phyloP scores from a whole-genome alignment of 768 basidiomycete species.

The Auriculariales sp. region DNA sequence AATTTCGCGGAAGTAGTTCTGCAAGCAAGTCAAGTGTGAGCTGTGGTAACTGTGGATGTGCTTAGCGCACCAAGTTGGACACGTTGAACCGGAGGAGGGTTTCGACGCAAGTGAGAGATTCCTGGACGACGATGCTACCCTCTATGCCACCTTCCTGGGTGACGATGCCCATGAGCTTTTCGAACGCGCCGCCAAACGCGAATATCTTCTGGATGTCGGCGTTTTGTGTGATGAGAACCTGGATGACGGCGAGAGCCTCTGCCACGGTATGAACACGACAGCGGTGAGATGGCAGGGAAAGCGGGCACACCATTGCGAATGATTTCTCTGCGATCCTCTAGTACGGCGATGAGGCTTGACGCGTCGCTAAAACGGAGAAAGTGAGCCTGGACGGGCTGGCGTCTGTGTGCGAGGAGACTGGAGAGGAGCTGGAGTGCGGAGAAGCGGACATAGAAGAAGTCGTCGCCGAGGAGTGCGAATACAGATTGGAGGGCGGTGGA shows the following conservation, averaged over 20 bases:
- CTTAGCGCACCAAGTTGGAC: slow-evolving; percentile 68
- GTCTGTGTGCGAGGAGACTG: slow-evolving; percentile 66
- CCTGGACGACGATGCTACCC: slow-evolving; percentile 73
- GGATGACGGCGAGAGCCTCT: slow-evolving; percentile 78
- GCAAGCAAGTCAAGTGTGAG: slow-evolving; percentile 10
- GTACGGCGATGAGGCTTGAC: slow-evolving; percentile 48
- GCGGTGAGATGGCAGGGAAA: no score
- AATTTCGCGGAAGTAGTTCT: slow-evolving; percentile 97
- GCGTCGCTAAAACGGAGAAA: slow-evolving; percentile 67
- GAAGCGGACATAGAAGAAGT: slow-evolving; percentile 72
- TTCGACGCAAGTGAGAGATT: slow-evolving; percentile 77
- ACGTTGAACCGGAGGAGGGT: slow-evolving; percentile 82
- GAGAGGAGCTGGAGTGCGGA: slow-evolving; percentile 71
- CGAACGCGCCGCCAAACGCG: slow-evolving; percentile 93
- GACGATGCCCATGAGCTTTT: slow-evolving; percentile 84
- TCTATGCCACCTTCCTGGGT: slow-evolving; percentile 82
- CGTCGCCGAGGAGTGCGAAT: slow-evolving; percentile 59
- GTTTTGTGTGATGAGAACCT: slow-evolving; percentile 69
- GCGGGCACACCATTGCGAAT: slow-evolving; percentile 62
- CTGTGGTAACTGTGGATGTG: not conserved
- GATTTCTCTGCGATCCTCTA: slow-evolving; percentile 81
- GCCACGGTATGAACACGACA: slow-evolving; percentile 9
- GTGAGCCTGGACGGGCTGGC: slow-evolving; percentile 74
- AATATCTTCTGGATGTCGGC: slow-evolving; percentile 93
- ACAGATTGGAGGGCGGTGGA: slow-evolving; percentile 63